Conservation (phyloP, 2,329 filamentous ascomycete species). For the Hymenoscyphus albidus region DNA sequence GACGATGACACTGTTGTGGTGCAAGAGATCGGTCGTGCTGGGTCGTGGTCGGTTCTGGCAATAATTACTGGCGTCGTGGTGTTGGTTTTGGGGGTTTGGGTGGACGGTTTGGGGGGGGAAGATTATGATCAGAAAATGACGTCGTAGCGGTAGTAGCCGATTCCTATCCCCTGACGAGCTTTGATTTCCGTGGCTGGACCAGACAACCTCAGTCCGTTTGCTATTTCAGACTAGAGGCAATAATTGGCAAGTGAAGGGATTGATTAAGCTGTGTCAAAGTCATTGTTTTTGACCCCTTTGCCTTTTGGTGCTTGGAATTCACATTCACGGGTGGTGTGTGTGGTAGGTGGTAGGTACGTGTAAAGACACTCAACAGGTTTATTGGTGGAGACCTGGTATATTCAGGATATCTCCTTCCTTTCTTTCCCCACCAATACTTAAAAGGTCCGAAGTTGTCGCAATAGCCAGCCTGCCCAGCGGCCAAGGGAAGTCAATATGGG, state of each 20-base stretch:
- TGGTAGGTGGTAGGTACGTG: no score
- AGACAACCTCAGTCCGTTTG: background rate
- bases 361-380: background rate
- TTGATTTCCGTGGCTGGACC: background rate
- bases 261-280: background rate
- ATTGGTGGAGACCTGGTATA: background rate
- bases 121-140: constrained; percentile 1
- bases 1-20: background rate
- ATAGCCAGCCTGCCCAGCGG: no score
- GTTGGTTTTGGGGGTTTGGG: background rate
- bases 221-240: background rate
- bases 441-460: background rate
- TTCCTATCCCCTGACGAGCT: background rate
- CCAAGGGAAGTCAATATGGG: no score
- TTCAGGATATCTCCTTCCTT: background rate
- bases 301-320: background rate
- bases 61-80: background rate
- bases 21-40: background rate
- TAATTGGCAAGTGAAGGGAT: background rate
- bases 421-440: background rate
- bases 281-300: background rate
- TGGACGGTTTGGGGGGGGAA: background rate
- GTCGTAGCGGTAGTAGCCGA: background rate
- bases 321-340: background rate
- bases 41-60: background rate